A percentile compares a stretch with the other conserved stretches of the same genome.
These are phyloP conservation scores for Rhizophora apiculata DNA, from an alignment of 345 rosid species.

Conservation along the genomic window DNA sequence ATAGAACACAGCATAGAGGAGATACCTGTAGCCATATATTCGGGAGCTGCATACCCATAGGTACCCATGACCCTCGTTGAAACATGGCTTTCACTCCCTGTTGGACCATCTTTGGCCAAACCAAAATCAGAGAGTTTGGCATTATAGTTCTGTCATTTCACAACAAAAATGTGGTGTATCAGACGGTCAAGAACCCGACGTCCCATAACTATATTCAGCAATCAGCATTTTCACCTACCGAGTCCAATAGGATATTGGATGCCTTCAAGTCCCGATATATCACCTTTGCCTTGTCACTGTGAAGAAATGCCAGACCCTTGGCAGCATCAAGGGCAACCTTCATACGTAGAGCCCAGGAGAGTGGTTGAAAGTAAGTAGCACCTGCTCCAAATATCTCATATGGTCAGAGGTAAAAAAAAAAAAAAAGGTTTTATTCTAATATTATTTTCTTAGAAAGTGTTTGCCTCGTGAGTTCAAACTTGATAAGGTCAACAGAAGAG, in stretches of 20 bases:
- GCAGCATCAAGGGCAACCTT: slow-evolving; percentile 32
- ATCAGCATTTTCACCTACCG: slow-evolving; percentile 18
- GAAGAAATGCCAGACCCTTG: slow-evolving; percentile 33
- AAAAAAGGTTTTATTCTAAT: too few species aligned
- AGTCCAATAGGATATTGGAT: slow-evolving; percentile 30
- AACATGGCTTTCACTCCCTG: slow-evolving; percentile 30
- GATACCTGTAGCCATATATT: slow-evolving; percentile 35
- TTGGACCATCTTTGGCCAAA: slow-evolving; percentile 36
- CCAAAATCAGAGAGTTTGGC: slow-evolving; percentile 38
- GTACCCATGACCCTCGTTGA: slow-evolving; percentile 38
- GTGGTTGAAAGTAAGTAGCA: slow-evolving; percentile 33
- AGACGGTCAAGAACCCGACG: not conserved
- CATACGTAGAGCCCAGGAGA: slow-evolving; percentile 27
- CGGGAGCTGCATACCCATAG: slow-evolving; percentile 36
- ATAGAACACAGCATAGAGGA: not conserved
- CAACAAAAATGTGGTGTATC: not conserved
- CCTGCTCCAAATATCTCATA: slow-evolving; percentile 16
- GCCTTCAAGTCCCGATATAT: slow-evolving; percentile 33
- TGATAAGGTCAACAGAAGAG: not conserved
- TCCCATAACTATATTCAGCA: not conserved
- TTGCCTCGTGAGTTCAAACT: not conserved
- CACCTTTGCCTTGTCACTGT: slow-evolving; percentile 32
- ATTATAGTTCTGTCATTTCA: slow-evolving; percentile 19
- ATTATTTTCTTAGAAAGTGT: too few species aligned
- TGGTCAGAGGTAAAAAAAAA: too few species aligned